Evolutionary conservation across 352 stramenopile species (phyloP), one percentile per base, ranked within the genome.

Genomic region (Saprolegnia diclina): DNA sequence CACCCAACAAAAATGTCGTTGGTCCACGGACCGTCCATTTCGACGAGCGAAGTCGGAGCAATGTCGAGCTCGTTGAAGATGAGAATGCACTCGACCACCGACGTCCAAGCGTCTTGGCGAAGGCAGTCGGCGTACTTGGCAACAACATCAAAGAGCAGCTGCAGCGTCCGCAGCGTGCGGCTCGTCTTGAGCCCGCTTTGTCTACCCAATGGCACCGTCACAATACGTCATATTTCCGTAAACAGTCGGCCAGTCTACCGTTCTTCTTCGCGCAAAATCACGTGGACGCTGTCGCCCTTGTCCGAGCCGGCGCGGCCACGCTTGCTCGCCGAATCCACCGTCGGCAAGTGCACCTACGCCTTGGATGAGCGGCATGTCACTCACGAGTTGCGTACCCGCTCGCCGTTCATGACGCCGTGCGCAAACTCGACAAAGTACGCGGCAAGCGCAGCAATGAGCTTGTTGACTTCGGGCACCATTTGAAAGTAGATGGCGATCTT

Each of bases 31-130:
- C 59, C 65, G 62, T 95, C 87, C 67, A 93, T 93, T 74, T 95
- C 87, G 42, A 92, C 85, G n/a, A 95, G 71, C 19, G 87, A 94
- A 3, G 82, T 91, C 18, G 87, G 87, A 24, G 92, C 79, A 0
- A 88, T 85, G 56, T 95, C 87, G 21, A 95, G 71, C 72, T 93
- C 86, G 67, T 95, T 95, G 64, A 95, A 94, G 81, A 94, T 90
- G 32, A 95, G 76, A 65, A 94, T 77, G 54, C 85, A 93, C 65
- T 95, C 87, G 44, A 93, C 78, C 5, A 95, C 82, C 32, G 79
- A 90, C 14, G 80, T 76, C 87, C 87, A 95, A 0, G 83, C 85
- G 64, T 91, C 65, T 19, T 56, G 90, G 56, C 79, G 78, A 64
- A 95, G 89, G 45, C 76, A 85, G 67, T 90, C 87, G 38, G 77